phyloP scores from a whole-genome alignment of 179 eudicot species.

The Vitellaria paradoxa region DNA sequence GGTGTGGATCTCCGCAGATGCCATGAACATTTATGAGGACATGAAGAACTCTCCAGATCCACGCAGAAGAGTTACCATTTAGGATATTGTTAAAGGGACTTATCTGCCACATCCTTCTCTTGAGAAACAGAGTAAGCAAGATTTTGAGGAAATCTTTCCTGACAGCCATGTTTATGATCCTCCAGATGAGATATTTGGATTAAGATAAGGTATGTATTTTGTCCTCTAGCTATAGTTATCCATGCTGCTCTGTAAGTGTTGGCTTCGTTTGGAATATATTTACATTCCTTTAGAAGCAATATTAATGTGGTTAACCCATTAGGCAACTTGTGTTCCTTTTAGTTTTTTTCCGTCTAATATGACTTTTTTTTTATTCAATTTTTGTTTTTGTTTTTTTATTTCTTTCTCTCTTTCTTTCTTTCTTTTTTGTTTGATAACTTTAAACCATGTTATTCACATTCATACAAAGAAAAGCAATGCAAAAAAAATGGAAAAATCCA shows the following conservation, averaged over 20 bases:
- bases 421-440: too few relatives aligned
- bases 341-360: too few relatives aligned
- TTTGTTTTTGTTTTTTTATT: too few relatives aligned
- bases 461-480: too few relatives aligned
- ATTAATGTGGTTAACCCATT: too few relatives aligned
- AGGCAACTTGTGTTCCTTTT: too few relatives aligned
- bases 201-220: conserved; percentile 49
- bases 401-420: too few relatives aligned
- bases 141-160: conserved; percentile 90
- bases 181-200: conserved; percentile 89
- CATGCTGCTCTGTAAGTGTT: background rate
- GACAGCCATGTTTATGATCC: conserved; percentile 90
- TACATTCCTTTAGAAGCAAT: too few relatives aligned
- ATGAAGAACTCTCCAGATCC: conserved; percentile 93
- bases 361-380: too few relatives aligned
- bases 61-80: conserved; percentile 88
- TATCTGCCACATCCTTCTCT: conserved; percentile 86
- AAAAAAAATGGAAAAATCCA: too few relatives aligned
- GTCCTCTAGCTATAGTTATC: background rate
- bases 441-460: too few relatives aligned
- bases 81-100: conserved; percentile 89
- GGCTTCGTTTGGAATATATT: too few relatives aligned
- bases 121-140: conserved; percentile 89
- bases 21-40: conserved; percentile 94
- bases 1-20: conserved; percentile 89